A percentile compares a stretch with the other conserved stretches of the same genome.
Conservation (phyloP, 495 filamentous ascomycete species). For the Mytilinidion resinicola region DNA sequence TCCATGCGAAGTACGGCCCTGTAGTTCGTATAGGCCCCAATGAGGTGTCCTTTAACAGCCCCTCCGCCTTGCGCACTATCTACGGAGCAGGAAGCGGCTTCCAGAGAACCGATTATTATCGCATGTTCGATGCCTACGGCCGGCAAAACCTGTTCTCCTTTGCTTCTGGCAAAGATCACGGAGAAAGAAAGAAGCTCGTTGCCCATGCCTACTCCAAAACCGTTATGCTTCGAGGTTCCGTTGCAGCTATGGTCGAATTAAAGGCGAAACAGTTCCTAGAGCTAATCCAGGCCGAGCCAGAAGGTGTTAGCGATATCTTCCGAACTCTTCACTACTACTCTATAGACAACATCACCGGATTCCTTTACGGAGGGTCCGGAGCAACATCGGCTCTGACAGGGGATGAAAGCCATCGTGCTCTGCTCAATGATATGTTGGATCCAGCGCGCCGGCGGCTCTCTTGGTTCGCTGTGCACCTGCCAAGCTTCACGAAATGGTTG, state of each 20-base stretch:
- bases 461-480: conserved; percentile 37
- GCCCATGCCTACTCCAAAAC: conserved; percentile 39
- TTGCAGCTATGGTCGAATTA: conserved; percentile 24
- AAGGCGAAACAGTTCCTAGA: conserved; percentile 34
- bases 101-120: conserved; percentile 38
- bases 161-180: conserved; percentile 29
- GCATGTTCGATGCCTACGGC: conserved; percentile 42
- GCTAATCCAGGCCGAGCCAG: conserved; percentile 26
- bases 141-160: conserved; percentile 39
- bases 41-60: conserved; percentile 35
- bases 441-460: conserved; percentile 31
- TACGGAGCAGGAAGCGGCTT: conserved; percentile 42
- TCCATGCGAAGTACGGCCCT: conserved; percentile 39
- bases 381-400: conserved; percentile 28
- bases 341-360: conserved; percentile 39
- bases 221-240: conserved; percentile 26
- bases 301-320: conserved; percentile 31
- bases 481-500: conserved; percentile 34
- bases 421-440: conserved; percentile 36
- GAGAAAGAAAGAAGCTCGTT: conserved; percentile 39
- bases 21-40: conserved; percentile 41
- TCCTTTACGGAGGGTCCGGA: conserved; percentile 32
- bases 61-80: conserved; percentile 27
- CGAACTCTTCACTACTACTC: conserved; percentile 40
- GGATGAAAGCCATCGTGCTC: conserved; percentile 19